Percentiles rank a stretch among this genome's conserved stretches.
phyloP scores from a whole-genome alignment of 176 grass and related monocot genomes.

The Triticum dicoccoides region DNA sequence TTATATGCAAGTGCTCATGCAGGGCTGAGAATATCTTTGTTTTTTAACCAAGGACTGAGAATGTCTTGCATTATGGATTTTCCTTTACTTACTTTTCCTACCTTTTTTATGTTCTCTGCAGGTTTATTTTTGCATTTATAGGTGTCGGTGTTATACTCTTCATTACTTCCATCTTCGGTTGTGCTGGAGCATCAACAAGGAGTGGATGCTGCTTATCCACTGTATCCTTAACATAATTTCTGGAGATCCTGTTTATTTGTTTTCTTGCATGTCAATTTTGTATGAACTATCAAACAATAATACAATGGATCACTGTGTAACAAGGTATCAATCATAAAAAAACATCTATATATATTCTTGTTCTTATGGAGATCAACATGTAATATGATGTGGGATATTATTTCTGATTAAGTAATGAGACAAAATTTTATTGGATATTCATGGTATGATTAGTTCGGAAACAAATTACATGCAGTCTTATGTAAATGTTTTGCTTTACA shows the following conservation, averaged over 20 bases:
- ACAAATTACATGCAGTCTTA: not conserved
- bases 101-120: slow-evolving; percentile 25
- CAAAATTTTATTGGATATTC: not conserved
- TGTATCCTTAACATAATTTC: slow-evolving; percentile 57
- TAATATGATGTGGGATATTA: not conserved
- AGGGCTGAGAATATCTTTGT: not conserved
- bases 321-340: not conserved
- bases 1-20: not conserved
- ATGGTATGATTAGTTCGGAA: not conserved
- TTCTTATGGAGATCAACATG: not conserved
- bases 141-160: slow-evolving; percentile 64
- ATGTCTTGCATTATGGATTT: not conserved
- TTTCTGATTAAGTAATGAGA: not conserved
- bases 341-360: not conserved
- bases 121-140: slow-evolving; percentile 83
- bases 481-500: not conserved
- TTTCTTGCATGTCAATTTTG: slow-evolving; percentile 7
- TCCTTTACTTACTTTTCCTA: slow-evolving; percentile 1
- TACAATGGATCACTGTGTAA: slow-evolving; percentile 1
- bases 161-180: slow-evolving; percentile 72
- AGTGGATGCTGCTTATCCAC: slow-evolving; percentile 79
- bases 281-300: not conserved
- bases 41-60: not conserved
- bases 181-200: slow-evolving; percentile 56
- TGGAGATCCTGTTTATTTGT: not conserved